These are phyloP conservation scores for Aspergillus sp. DNA, from an alignment of 2,329 filamentous ascomycete species.

Conservation along the genomic window DNA sequence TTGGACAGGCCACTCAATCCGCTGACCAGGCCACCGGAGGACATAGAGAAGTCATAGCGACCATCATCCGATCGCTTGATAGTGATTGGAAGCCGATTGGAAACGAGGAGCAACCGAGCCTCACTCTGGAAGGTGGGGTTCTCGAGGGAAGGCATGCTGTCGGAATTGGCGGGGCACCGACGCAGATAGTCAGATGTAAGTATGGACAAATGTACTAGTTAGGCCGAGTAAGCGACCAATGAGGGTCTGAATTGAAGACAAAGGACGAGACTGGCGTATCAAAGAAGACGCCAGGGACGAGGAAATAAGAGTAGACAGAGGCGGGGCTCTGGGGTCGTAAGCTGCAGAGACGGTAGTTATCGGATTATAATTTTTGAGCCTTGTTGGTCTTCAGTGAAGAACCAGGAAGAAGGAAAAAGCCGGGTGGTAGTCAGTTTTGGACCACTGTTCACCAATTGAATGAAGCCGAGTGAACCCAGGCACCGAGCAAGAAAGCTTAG, in stretches of 20 bases:
- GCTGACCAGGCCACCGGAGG: slow-evolving; percentile 91
- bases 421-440: background rate
- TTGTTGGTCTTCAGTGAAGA: background rate
- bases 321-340: background rate
- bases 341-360: background rate
- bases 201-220: background rate
- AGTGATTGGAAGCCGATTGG: slow-evolving; percentile 93
- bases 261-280: slow-evolving; percentile 2
- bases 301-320: background rate
- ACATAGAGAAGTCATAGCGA: slow-evolving; percentile 93
- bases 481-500: background rate
- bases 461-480: background rate
- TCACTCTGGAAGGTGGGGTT: slow-evolving; percentile 33
- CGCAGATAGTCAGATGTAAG: background rate
- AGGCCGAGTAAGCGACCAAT: background rate
- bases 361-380: background rate
- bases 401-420: background rate
- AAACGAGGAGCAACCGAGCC: slow-evolving; percentile 74
- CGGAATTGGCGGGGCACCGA: slow-evolving; percentile 2
- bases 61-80: slow-evolving; percentile 93
- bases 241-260: background rate
- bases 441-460: background rate
- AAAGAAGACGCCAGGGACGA: background rate
- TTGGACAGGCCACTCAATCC: slow-evolving; percentile 90
- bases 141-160: slow-evolving; percentile 39